Conservation (phyloP, 441 rosid species). For the Hypseocharis bilobata region DNA sequence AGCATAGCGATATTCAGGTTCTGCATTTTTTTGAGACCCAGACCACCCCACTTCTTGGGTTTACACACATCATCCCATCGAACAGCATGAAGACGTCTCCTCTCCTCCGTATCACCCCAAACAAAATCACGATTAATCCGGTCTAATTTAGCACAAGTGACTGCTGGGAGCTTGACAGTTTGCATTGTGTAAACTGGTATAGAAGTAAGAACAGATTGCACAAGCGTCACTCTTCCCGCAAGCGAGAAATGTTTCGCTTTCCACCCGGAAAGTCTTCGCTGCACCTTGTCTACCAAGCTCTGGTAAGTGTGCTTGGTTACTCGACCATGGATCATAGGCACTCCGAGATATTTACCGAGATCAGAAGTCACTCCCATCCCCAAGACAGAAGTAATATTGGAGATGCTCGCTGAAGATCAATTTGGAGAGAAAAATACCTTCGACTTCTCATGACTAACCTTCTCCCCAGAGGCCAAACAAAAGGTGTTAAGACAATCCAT, state of each 20-base stretch:
- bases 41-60: not conserved
- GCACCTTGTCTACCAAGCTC: not conserved
- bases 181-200: not conserved
- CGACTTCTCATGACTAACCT: not conserved
- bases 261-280: not conserved
- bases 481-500: not conserved
- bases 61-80: not conserved
- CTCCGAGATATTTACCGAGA: not conserved
- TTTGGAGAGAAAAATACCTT: not conserved
- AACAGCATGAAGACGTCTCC: not conserved
- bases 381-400: not conserved
- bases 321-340: not conserved
- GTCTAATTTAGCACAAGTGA: not conserved
- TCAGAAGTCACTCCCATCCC: not conserved
- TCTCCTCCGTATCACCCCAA: not conserved
- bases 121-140: not conserved
- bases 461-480: not conserved
- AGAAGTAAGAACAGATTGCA: not conserved
- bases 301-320: not conserved
- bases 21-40: not conserved
- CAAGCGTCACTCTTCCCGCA: not conserved
- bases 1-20: not conserved
- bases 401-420: too few relatives aligned
- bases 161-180: not conserved
- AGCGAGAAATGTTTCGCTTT: not conserved